Conservation (phyloP, 768 basidiomycete species). For the Rhodosporidiobolus odoratus region DNA sequence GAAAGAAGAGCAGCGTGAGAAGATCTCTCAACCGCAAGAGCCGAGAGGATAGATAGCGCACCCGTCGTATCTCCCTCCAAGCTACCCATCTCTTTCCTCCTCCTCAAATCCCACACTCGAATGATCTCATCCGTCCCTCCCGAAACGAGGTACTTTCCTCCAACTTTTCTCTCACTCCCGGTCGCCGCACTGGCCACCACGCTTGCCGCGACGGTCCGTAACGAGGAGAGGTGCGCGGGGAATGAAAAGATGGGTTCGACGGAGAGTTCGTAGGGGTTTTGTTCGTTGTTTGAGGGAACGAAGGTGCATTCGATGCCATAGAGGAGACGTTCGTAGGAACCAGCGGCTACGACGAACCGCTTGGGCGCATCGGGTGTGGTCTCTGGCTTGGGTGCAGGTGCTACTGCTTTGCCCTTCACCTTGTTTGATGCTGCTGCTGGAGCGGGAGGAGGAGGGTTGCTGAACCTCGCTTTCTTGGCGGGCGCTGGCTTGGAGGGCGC, state of each 20-base stretch:
- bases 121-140: conserved; percentile 94
- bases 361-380: conserved; percentile 38
- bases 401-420: too few relatives aligned
- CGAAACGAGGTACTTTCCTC: conserved; percentile 93
- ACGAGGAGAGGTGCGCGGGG: conserved; percentile 88
- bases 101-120: conserved; percentile 90
- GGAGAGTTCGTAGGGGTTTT: conserved; percentile 46
- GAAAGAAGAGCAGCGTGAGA: conserved; percentile 5
- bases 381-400: background rate
- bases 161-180: conserved; percentile 53
- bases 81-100: conserved; percentile 88
- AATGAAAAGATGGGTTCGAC: conserved; percentile 88
- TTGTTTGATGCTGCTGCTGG: background rate
- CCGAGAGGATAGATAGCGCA: conserved; percentile 45
- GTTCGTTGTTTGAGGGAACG: conserved; percentile 31
- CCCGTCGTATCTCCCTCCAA: conserved; percentile 86
- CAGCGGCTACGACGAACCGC: conserved; percentile 79
- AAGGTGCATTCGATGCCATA: conserved; percentile 48
- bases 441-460: conserved; percentile 15
- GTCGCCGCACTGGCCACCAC: conserved; percentile 6
- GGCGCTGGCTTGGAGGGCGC: background rate
- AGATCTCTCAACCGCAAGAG: conserved; percentile 20
- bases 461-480: conserved; percentile 26
- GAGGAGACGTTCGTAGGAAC: conserved; percentile 92
- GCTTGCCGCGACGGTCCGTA: conserved; percentile 82